Evolutionary conservation across 345 rosid genomes (phyloP), one percentile per base, ranked within the genome.

Genomic region (Anastatica hierochuntica): DNA sequence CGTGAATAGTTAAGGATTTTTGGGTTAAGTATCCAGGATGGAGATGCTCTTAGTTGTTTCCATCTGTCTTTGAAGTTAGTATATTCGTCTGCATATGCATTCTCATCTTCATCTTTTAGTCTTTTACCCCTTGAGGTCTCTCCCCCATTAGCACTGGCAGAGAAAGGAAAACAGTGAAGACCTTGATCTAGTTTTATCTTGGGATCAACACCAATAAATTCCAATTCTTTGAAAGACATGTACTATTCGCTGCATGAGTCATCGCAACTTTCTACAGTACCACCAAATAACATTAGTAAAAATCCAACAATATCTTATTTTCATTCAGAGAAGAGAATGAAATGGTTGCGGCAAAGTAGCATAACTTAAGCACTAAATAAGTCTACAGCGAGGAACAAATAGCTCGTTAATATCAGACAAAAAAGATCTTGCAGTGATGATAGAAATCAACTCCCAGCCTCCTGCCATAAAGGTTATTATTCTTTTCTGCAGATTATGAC

Each of bases 81-180:
- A 49, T 12, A 14, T 18, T 55, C 64, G 42, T 53, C 65, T 51
- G 62, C 43, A 61, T 24, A 45, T 39, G 72, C 68, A 52, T 60
- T 58, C 9, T 37, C 49, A 53, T 59, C 34, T 68, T 78, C 88
- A 64, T 84, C 78, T 73, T 79, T 90, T 33, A 74, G 81, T 55
- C 84, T 75, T 71, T 87, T 90, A 55, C 87, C 82, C 60, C 63
- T 73, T 16, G 47, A 70, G 66, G 62, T 58, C 57, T 77, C 79
- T 44, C 72, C 76, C 31, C 47, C 48, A 58, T 33, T 35, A 49
- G 16, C 49, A 51, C 53, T 50, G 54, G 33, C 38, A 21, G 60
- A 52, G 49, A 66, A 67, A 61, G 71, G 67, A 56, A 41, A 52
- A 31, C 57, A 37, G 62, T 64, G 60, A 67, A 17, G 8, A 21